Evolutionary conservation across 345 rosid species (phyloP).

Genomic region (Gossypium anomalum): DNA sequence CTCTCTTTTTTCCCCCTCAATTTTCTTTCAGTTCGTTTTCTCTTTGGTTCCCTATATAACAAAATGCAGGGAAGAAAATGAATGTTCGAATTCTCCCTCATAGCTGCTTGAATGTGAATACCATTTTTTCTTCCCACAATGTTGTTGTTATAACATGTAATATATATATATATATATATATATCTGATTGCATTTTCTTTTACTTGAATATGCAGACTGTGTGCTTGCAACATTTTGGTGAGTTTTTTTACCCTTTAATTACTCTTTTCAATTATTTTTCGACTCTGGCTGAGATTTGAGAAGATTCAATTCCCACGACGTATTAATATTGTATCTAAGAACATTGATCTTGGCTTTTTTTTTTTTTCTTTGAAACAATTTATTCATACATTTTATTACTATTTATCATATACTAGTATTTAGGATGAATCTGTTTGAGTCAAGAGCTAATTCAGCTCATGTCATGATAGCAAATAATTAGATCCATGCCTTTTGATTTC

Average conservation of each 20-base stretch:
- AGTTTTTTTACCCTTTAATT: background rate
- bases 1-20: too few species aligned
- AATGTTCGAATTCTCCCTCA: background rate
- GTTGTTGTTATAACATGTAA: too few species aligned
- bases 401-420: background rate
- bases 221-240: background rate
- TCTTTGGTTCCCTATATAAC: constrained; percentile 3
- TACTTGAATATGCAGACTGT: constrained; percentile 9
- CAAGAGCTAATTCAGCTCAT: background rate
- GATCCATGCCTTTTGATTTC: background rate
- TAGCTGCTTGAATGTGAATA: background rate
- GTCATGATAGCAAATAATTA: background rate
- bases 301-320: background rate
- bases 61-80: background rate
- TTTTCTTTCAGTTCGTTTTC: background rate
- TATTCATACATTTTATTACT: background rate
- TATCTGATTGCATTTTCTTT: background rate
- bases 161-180: background rate
- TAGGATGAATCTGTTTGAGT: background rate
- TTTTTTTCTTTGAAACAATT: too few species aligned
- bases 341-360: too few species aligned
- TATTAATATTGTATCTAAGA: too few species aligned
- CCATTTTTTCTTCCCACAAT: background rate
- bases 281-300: background rate
- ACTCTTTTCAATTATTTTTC: background rate